phyloP scores from a whole-genome alignment of 306 rosid genomes.

The Biancaea sappan region DNA sequence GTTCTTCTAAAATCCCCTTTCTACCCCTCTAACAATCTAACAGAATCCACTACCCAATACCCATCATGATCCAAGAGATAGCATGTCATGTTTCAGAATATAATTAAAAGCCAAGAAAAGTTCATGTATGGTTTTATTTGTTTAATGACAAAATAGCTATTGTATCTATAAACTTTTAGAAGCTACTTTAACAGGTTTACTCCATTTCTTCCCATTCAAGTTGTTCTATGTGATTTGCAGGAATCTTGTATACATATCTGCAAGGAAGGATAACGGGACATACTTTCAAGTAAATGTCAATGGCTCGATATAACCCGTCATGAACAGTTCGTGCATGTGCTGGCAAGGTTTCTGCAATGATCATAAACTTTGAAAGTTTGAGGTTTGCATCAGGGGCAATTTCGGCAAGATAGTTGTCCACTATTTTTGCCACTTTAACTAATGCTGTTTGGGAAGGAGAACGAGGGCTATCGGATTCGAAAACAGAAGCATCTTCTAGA shows the following conservation, averaged over 20 bases:
- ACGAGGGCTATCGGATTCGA: constrained; percentile 65
- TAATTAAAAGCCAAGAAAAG: neutral
- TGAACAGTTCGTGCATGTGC: constrained; percentile 50
- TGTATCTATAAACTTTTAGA: neutral
- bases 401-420: constrained; percentile 72
- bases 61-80: no score
- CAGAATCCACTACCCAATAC: no score
- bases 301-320: constrained; percentile 11
- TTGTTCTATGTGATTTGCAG: neutral
- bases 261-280: constrained; percentile 25
- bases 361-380: constrained; percentile 60
- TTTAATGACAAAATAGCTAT: neutral
- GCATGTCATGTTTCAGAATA: neutral
- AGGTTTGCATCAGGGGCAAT: constrained; percentile 82
- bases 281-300: constrained; percentile 25
- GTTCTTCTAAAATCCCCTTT: neutral
- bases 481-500: constrained; percentile 57
- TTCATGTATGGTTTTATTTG: neutral
- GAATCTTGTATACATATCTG: neutral
- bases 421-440: constrained; percentile 61
- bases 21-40: no score
- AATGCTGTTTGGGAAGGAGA: constrained; percentile 63
- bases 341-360: constrained; percentile 64
- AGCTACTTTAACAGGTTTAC: neutral
- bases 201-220: neutral